These are phyloP conservation scores for Lactarius deliciosus DNA, from an alignment of 768 basidiomycete species.

Conservation along the genomic window DNA sequence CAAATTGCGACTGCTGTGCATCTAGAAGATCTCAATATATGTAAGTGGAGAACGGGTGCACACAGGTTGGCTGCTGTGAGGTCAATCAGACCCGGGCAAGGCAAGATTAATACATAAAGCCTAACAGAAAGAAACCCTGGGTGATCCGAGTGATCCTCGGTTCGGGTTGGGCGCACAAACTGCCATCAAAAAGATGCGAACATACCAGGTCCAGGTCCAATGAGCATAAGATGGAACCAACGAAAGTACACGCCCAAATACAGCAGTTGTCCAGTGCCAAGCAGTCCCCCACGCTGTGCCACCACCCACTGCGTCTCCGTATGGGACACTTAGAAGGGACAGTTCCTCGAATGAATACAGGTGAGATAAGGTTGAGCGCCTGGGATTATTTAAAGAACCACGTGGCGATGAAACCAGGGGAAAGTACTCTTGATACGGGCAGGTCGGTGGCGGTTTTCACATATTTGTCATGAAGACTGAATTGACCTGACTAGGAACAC, in stretches of 20 bases:
- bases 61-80: not conserved
- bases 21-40: not conserved
- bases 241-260: not conserved
- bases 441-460: not conserved
- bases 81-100: not conserved
- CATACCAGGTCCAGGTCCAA: not conserved
- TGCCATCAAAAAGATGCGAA: conserved; percentile 1
- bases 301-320: not conserved
- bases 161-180: not conserved
- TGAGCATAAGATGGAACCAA: not conserved
- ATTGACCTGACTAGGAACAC: not conserved
- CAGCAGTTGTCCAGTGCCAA: not conserved
- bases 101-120: no score
- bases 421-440: not conserved
- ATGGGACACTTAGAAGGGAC: no score
- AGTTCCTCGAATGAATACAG: not conserved
- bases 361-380: not conserved
- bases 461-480: not conserved
- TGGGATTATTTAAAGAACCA: not conserved
- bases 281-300: not conserved
- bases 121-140: not conserved
- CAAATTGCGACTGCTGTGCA: not conserved
- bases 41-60: not conserved
- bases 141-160: not conserved
- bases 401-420: not conserved